Percentiles rank a stretch among this genome's conserved stretches.
These are phyloP conservation scores for Clavulina sp. DNA, from an alignment of 768 basidiomycete genomes.

Conservation along the genomic window DNA sequence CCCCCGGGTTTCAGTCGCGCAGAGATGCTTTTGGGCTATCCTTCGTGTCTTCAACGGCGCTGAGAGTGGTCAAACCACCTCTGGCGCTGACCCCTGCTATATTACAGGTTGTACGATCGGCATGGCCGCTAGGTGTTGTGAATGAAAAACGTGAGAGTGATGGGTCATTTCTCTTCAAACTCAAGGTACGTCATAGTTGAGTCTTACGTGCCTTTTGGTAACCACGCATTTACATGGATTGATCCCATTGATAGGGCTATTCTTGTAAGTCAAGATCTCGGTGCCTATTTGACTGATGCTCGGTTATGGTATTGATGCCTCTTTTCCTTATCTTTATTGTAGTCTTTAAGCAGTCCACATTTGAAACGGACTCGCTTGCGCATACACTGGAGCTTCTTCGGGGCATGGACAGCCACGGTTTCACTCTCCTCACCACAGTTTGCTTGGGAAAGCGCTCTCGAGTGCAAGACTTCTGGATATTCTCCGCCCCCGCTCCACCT, in stretches of 20 bases:
- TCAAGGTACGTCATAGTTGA: slow-evolving; percentile 4
- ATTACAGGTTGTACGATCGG: slow-evolving; percentile 4
- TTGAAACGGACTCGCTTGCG: slow-evolving; percentile 8
- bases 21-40: neutral
- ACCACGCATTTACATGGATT: too few relatives aligned
- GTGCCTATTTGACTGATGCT: too few relatives aligned
- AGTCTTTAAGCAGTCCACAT: slow-evolving; percentile 9
- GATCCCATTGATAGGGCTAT: too few relatives aligned
- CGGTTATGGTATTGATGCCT: neutral
- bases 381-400: slow-evolving; percentile 7
- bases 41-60: neutral
- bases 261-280: too few relatives aligned
- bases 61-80: slow-evolving; percentile 8
- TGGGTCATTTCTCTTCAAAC: slow-evolving; percentile 8
- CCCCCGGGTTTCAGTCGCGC: neutral
- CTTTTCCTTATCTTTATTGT: neutral
- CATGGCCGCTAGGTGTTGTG: slow-evolving; percentile 10
- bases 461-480: slow-evolving; percentile 10
- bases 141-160: slow-evolving; percentile 6
- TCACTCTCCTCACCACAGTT: slow-evolving; percentile 8
- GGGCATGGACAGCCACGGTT: slow-evolving; percentile 1
- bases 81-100: slow-evolving; percentile 8
- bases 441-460: slow-evolving; percentile 9
- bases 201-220: too few relatives aligned
- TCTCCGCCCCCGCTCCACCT: slow-evolving; percentile 5